A percentile compares a stretch with the other conserved stretches of the same genome.
Conservation (phyloP, 441 rosid genomes). For the Metrosideros polymorpha region DNA sequence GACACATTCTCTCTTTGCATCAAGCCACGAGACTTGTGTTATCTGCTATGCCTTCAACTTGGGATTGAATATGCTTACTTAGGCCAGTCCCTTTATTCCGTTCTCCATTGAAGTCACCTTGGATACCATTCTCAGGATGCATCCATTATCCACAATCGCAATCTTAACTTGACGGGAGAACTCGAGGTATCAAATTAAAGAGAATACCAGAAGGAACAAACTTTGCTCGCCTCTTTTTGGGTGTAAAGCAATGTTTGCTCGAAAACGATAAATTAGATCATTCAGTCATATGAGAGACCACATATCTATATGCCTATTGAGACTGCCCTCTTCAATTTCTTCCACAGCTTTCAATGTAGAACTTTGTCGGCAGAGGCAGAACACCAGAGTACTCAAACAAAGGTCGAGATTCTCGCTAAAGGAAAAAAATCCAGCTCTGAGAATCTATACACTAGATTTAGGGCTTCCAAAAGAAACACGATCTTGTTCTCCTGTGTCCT, state of each 20-base stretch:
- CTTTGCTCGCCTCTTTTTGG: neutral
- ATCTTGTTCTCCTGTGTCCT: slow-evolving; percentile 6
- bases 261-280: neutral
- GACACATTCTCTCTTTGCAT: neutral
- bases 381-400: neutral
- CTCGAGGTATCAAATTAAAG: slow-evolving; percentile 13
- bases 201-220: neutral
- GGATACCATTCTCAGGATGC: slow-evolving; percentile 3
- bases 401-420: neutral
- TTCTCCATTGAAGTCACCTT: slow-evolving; percentile 3
- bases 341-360: neutral
- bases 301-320: neutral
- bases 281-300: neutral
- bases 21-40: neutral
- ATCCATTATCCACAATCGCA: slow-evolving; percentile 3
- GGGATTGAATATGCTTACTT: slow-evolving; percentile 19
- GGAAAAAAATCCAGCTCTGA: neutral
- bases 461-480: slow-evolving; percentile 19
- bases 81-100: slow-evolving; percentile 13
- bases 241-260: neutral
- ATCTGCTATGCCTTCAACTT: slow-evolving; percentile 3
- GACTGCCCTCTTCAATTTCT: neutral
- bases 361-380: neutral
- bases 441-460: slow-evolving; percentile 6
- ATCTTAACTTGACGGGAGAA: slow-evolving; percentile 10